Base-by-base conservation (phyloP, 805 yeast genomes). In the Zygoascus flipseniorum region DNA sequence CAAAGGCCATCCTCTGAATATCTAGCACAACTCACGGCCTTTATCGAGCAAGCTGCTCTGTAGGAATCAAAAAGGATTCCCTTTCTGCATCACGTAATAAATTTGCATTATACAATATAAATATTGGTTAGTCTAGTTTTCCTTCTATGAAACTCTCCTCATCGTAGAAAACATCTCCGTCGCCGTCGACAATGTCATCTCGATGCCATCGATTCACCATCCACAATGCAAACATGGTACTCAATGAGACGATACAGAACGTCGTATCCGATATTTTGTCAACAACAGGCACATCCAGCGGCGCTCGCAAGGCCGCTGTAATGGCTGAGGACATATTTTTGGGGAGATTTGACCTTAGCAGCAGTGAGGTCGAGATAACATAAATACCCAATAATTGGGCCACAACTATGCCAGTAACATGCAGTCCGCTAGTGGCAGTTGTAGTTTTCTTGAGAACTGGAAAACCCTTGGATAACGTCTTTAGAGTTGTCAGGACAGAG, bases 261-360 rank as follows among this genome's bases (percentile, higher is more conserved):
- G 69, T 66, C 8, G 64, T 52, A 53, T 72, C 76, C 51, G 69
- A 70, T 71, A 69, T 65, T n/a, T 64, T 53, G 56, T 72, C 75
- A 28, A 72, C 71, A 8, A 65, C 59, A 6, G 57, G 48, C 9
- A 69, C 66, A 39, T 69, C 69, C 32, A 72, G 56, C 8, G 74
- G 75, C 16, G 74, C 68, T 6, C 72, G 73, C 32, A 72, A 61
- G 3, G 75, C 75, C 1, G 64, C 52, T n/a, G 69, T 65, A 28
- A 72, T 69, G 8, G 75, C 72, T 2, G 69, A 63, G 2, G 73
- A 66, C 71, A 71, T 67, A 26, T 62, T 63, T 23, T 61, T 54
- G 13, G 76, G 76, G 44, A 72, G 54, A 54, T 69, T 73, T 54
- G 71, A 64, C 6, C 76, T 65, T 51, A 72, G 62, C 53, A 72